Conservation (phyloP, 805 yeast species). For the Pichia occidentalis region DNA sequence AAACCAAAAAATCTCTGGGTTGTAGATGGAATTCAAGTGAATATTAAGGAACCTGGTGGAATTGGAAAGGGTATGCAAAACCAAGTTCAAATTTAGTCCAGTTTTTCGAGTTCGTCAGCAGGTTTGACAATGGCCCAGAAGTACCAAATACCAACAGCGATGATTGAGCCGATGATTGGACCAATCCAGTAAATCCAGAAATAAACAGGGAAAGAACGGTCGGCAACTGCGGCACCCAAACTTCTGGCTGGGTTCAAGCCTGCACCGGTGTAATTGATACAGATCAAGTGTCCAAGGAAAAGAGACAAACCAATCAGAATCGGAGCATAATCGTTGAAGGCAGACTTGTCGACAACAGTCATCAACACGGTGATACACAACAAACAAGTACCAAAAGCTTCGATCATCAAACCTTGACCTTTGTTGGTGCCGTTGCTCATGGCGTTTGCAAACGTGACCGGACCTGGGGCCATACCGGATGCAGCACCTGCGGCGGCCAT, state of each 20-base stretch:
- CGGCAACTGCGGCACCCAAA: slow-evolving; percentile 66
- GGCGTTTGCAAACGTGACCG: slow-evolving; percentile 60
- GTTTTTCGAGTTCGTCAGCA: slow-evolving; percentile 32
- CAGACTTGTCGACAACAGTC: slow-evolving; percentile 77
- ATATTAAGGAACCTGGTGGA: too few relatives aligned
- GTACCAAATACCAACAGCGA: slow-evolving; percentile 66
- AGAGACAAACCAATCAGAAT: slow-evolving; percentile 76
- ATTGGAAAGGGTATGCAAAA: too few relatives aligned
- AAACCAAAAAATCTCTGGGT: too few relatives aligned
- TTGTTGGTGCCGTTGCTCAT: slow-evolving; percentile 68
- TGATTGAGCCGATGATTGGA: slow-evolving; percentile 62
- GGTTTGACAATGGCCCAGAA: slow-evolving; percentile 58
- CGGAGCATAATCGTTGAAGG: slow-evolving; percentile 74
- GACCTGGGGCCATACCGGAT: slow-evolving; percentile 78
- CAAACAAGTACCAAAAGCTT: slow-evolving; percentile 71
- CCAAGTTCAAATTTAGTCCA: too few relatives aligned
- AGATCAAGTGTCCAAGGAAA: slow-evolving; percentile 74
- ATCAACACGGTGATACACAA: slow-evolving; percentile 72
- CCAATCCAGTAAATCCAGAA: slow-evolving; percentile 95
- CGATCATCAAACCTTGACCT: slow-evolving; percentile 72
- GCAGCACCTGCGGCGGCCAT: slow-evolving; percentile 92
- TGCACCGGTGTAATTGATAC: slow-evolving; percentile 83
- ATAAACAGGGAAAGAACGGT: slow-evolving; percentile 65
- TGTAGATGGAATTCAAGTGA: too few relatives aligned
- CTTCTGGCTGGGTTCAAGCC: slow-evolving; percentile 90